Conservation (phyloP, 495 filamentous ascomycete species). For the Neurospora hispaniola region DNA sequence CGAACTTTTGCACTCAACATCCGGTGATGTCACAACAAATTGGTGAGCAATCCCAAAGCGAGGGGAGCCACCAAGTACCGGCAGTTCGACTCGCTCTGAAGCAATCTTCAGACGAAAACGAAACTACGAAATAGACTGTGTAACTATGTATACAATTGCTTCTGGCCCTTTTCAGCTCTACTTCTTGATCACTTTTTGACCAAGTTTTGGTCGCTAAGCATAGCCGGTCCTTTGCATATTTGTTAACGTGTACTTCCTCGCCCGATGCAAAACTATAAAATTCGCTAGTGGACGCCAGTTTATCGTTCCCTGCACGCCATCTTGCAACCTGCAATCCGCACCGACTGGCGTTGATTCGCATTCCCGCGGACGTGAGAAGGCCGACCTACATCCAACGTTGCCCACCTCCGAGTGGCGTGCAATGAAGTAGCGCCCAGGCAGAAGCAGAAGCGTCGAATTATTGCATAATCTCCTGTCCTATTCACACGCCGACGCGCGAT, state of each 20-base stretch:
- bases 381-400: not conserved
- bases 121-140: not conserved
- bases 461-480: not conserved
- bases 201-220: not conserved
- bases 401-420: not conserved
- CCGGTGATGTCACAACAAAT: not conserved
- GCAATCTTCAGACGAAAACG: not conserved
- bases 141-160: not conserved
- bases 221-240: not conserved
- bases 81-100: not conserved
- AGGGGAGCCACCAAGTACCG: not conserved
- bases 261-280: not conserved
- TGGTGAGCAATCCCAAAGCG: not conserved
- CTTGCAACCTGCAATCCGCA: not conserved
- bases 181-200: not conserved
- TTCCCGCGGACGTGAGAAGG: not conserved
- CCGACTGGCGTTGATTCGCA: not conserved
- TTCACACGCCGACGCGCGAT: not conserved
- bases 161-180: not conserved
- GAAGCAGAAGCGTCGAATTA: not conserved
- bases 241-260: not conserved
- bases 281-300: not conserved
- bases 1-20: not conserved
- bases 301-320: not conserved
- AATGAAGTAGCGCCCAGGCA: not conserved